phyloP scores from a whole-genome alignment of 805 yeast species.

The Yamadazyma tumulicola region DNA sequence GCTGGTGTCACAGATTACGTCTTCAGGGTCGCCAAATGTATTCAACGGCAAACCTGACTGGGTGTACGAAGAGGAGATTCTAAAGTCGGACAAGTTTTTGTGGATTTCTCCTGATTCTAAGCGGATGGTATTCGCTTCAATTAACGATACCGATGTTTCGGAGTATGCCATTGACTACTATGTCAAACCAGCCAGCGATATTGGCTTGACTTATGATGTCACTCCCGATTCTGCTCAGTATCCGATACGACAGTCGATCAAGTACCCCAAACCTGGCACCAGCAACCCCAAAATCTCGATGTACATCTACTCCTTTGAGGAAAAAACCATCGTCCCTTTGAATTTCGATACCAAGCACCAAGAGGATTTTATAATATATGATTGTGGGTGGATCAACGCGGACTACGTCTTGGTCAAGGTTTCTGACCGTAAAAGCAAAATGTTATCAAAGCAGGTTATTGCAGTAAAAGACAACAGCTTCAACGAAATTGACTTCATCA shows the following conservation, averaged over 20 bases:
- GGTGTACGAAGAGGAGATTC: constrained; percentile 82
- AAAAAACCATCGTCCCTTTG: constrained; percentile 14
- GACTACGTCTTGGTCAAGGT: constrained; percentile 53
- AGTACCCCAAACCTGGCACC: constrained; percentile 75
- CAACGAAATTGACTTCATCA: constrained; percentile 26
- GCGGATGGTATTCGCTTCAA: constrained; percentile 49
- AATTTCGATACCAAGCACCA: constrained; percentile 5
- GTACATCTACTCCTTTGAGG: constrained; percentile 33
- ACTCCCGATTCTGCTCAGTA: constrained; percentile 32
- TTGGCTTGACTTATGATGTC: constrained; percentile 10
- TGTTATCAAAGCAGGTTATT: constrained; percentile 47
- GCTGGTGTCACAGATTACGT: constrained; percentile 33
- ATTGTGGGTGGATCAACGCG: constrained; percentile 55
- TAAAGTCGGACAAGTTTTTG: constrained; percentile 52
- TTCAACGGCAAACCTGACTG: constrained; percentile 76
- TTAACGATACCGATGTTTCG: constrained; percentile 60
- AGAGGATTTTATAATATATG: constrained; percentile 55
- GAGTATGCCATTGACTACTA: constrained; percentile 51
- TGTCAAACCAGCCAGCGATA: constrained; percentile 25
- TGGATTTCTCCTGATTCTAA: constrained; percentile 75
- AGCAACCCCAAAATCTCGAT: constrained; percentile 53
- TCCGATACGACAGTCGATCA: constrained; percentile 44
- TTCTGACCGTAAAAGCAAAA: constrained; percentile 60
- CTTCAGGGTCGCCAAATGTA: constrained; percentile 50
- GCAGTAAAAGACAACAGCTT: constrained; percentile 32